Percentiles rank a stretch among this genome's conserved stretches.
Evolutionary conservation across 2,329 filamentous ascomycete genomes (phyloP).

Genomic region (Emydomyces testavorans): DNA sequence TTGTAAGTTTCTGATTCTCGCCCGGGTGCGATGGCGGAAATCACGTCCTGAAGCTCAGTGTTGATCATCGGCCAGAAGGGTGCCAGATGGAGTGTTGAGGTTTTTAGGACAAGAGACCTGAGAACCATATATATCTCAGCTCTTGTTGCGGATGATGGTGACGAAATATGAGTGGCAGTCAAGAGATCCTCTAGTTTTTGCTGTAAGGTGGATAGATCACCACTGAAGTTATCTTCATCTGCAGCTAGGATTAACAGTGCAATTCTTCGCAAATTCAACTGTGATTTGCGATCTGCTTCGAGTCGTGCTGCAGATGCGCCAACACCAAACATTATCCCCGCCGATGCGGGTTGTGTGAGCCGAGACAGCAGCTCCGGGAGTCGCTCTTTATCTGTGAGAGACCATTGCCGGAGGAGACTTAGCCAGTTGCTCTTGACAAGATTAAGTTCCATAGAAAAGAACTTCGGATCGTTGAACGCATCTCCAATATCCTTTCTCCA

Average conservation of each 20-base stretch:
- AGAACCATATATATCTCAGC: conserved; percentile 85
- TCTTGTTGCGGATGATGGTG: conserved; percentile 77
- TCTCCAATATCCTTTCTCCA: conserved; percentile 92
- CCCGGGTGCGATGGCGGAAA: conserved; percentile 60
- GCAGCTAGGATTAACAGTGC: conserved; percentile 68
- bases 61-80: conserved; percentile 86
- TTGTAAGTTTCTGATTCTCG: conserved; percentile 66
- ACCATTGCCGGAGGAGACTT: conserved; percentile 72
- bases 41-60: conserved; percentile 66
- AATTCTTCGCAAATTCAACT: conserved; percentile 75
- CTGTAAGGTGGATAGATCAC: conserved; percentile 59
- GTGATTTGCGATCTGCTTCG: conserved; percentile 89
- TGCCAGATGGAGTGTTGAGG: conserved; percentile 65
- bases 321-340: conserved; percentile 96
- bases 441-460: conserved; percentile 60
- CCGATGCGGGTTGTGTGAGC: conserved; percentile 73
- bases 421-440: conserved; percentile 69
- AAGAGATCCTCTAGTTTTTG: conserved; percentile 82
- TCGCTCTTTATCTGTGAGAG: conserved; percentile 73
- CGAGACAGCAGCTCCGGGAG: conserved; percentile 69
- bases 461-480: conserved; percentile 78
- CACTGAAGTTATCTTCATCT: conserved; percentile 65
- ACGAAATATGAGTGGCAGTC: conserved; percentile 71
- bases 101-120: conserved; percentile 68
- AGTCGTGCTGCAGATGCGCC: conserved; percentile 84